Conservation (phyloP, 2,329 filamentous ascomycete genomes). For the Fusarium clavum region DNA sequence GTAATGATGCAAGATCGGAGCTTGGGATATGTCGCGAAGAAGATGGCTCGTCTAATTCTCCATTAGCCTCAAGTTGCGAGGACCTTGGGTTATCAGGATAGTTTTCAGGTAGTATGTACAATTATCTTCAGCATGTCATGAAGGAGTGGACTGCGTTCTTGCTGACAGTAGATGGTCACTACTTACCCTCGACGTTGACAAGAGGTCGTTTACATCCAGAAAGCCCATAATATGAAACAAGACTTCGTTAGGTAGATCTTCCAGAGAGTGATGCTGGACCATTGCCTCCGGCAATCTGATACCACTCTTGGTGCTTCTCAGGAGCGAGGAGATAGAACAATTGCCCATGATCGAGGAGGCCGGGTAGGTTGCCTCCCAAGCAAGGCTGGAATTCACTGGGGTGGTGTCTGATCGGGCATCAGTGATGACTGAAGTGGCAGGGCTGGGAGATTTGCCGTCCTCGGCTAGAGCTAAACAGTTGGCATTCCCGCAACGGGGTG, state of each 20-base stretch:
- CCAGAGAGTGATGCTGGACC: constrained; percentile 45
- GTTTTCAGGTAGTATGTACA: background rate
- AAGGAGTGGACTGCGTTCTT: constrained; percentile 2
- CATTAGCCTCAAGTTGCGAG: constrained; percentile 34
- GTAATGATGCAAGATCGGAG: constrained; percentile 73
- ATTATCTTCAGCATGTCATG: background rate
- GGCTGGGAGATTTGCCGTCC: constrained; percentile 33
- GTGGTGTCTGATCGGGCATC: constrained; percentile 48
- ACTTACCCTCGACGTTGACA: constrained; percentile 67
- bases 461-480: constrained; percentile 24
- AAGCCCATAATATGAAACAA: constrained; percentile 66
- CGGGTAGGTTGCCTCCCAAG: constrained; percentile 20
- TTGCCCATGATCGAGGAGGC: constrained; percentile 6
- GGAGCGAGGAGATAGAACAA: background rate
- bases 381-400: constrained; percentile 18
- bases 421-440: constrained; percentile 41
- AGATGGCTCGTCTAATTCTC: constrained; percentile 67
- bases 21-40: constrained; percentile 70
- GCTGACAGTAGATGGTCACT: constrained; percentile 10
- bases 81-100: background rate
- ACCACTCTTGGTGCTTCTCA: background rate
- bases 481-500: constrained; percentile 27
- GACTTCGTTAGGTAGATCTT: constrained; percentile 66
- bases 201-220: constrained; percentile 67
- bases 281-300: background rate